phyloP scores from a whole-genome alignment of 495 filamentous ascomycete genomes.

The Hypoxylon crocopeplum region DNA sequence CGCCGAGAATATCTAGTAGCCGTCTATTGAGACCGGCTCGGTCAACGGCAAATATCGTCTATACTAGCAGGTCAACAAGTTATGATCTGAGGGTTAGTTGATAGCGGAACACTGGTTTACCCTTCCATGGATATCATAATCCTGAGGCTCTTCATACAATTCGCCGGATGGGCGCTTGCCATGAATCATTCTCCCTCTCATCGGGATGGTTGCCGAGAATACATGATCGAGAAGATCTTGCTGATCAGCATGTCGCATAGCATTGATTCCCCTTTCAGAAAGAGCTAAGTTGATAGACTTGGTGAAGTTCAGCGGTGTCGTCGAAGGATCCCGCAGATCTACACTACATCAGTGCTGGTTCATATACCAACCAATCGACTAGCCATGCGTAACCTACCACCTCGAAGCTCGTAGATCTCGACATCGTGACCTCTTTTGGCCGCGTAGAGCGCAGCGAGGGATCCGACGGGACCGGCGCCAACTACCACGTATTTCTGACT shows the following conservation, averaged over 20 bases:
- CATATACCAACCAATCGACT: background rate
- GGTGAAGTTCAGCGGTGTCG: conserved; percentile 90
- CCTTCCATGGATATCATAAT: conserved; percentile 88
- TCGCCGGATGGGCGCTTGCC: conserved; percentile 67
- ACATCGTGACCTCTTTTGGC: conserved; percentile 85
- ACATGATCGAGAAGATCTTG: conserved; percentile 74
- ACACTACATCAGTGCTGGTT: conserved; percentile 15
- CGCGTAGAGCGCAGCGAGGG: conserved; percentile 90
- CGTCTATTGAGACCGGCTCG: conserved; percentile 82
- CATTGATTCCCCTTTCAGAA: conserved; percentile 92
- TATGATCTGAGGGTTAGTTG: background rate
- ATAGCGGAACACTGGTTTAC: conserved; percentile 53
- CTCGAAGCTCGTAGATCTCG: conserved; percentile 91
- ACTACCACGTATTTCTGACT: conserved; percentile 80
- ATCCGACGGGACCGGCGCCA: conserved; percentile 91
- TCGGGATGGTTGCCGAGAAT: conserved; percentile 80
- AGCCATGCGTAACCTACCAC: conserved; percentile 66
- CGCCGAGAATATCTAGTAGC: conserved; percentile 83
- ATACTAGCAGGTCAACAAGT: conserved; percentile 10
- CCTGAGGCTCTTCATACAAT: conserved; percentile 78
- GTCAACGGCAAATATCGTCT: conserved; percentile 66
- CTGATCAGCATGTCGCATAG: conserved; percentile 71
- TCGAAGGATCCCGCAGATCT: conserved; percentile 88
- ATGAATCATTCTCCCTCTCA: conserved; percentile 98
- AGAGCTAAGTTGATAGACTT: conserved; percentile 97